Base-by-base conservation (phyloP, 768 basidiomycete species). In the Leucosporidium creatinivorum region DNA sequence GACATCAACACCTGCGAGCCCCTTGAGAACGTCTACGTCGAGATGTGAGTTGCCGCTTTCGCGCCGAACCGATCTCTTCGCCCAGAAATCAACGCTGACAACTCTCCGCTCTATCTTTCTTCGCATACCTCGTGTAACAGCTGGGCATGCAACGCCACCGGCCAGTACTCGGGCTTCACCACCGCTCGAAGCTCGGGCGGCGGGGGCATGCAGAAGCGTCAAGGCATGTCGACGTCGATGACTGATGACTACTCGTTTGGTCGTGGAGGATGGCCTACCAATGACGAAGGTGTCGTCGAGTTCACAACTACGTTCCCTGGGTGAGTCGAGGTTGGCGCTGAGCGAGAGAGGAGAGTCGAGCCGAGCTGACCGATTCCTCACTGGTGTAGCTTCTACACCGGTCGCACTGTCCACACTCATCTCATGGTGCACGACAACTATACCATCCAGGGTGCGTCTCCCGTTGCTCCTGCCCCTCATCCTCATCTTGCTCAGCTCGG, bases 1-100 rank as follows among this genome's bases (percentile, higher is more conserved):
- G 79, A 80, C 63, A 77, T 77, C 51, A 75, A 75, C 15, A 80
- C 78, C 31, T 81, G 80, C 73, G 62, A 79, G 62, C 79, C 80
- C 3, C 67, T 80, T 57, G 56, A 61, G 9, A 76, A 78, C 65
- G 77, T 76, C 26, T 76, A 80, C 65, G 77, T 81, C 30, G 80
- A 81, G 62, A 74, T 81, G 26, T 81, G 79, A 78, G 54, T 62
- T 8, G 5, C 39, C 31, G 28, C 30, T 30, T 30, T 49, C 7
- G 18, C 30, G 33, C 33, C 33, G 33, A 33, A n/a, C n/a, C n/a
- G 33, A 33, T 33, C 39, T 33, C 39, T 6, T 44, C 39, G 23
- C 39, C 21, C 31, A 21, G n/a, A 12, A 26, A 44, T 21, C 18
- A 25, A 31, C 15, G 30, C 19, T 49, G 50, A 52, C 28, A 8